phyloP scores from a whole-genome alignment of 257 asterid genomes.

The Solanum corneliomulleri region DNA sequence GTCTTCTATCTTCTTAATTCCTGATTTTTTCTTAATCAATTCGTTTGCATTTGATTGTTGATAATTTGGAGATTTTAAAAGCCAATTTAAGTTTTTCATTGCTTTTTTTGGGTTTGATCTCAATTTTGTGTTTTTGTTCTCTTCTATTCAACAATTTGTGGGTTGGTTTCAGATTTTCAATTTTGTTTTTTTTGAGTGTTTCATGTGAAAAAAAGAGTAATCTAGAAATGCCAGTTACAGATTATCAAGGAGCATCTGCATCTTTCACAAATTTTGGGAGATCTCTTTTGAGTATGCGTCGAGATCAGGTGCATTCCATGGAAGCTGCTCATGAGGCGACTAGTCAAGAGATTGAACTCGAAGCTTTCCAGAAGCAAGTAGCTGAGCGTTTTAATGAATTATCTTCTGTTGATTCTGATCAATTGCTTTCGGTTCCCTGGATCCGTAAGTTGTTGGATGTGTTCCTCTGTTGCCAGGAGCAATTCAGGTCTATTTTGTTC shows the following conservation, averaged over 20 bases:
- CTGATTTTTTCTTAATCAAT: background rate
- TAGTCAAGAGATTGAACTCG: conserved; percentile 40
- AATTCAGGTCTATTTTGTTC: conserved; percentile 47
- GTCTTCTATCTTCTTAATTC: background rate
- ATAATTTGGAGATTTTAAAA: background rate
- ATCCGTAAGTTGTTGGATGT: conserved; percentile 57
- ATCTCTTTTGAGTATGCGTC: conserved; percentile 48
- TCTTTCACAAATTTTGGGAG: conserved; percentile 51
- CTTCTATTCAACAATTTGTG: background rate
- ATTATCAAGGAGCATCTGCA: conserved; percentile 44
- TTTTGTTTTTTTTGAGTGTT: background rate
- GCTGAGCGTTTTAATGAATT: conserved; percentile 48
- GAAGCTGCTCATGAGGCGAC: conserved; percentile 37
- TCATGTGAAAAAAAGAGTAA: background rate
- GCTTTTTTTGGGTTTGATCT: background rate
- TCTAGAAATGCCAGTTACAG: conserved; percentile 70
- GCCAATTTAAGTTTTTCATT: background rate
- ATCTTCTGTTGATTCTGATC: conserved; percentile 21
- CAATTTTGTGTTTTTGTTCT: background rate
- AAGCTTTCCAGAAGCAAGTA: conserved; percentile 54
- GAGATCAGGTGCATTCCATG: conserved; percentile 79
- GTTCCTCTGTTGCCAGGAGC: conserved; percentile 72
- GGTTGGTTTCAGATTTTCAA: background rate
- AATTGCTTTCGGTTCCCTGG: conserved; percentile 65
- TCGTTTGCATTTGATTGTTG: background rate